phyloP scores from a whole-genome alignment of 192 early-diverging fungal species.

The Irineochytrium annulatum region DNA sequence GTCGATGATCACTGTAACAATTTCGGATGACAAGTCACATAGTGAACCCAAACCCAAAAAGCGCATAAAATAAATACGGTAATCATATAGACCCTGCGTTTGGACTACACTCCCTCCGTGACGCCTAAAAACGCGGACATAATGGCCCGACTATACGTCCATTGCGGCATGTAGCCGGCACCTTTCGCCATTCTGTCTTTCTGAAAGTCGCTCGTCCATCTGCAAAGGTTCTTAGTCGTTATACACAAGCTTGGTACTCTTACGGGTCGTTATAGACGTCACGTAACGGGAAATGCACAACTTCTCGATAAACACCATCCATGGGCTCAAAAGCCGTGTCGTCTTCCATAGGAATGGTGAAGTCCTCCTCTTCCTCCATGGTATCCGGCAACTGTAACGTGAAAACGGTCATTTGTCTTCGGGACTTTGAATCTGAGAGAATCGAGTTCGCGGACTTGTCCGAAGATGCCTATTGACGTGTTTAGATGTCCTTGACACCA shows the following conservation, averaged over 20 bases:
- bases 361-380: constrained; percentile 17
- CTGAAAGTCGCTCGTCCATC: constrained; percentile 14
- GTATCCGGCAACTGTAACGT: constrained; percentile 2
- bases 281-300: constrained; percentile 22
- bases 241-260: not conserved
- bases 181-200: constrained; percentile 3
- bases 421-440: constrained; percentile 17
- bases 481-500: not conserved
- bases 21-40: no score
- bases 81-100: no score
- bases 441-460: constrained; percentile 23
- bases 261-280: constrained; percentile 52
- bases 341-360: not conserved
- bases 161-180: constrained; percentile 10
- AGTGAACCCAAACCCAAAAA: no score
- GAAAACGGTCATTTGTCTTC: constrained; percentile 1
- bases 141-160: constrained; percentile 17
- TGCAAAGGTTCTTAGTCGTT: not conserved
- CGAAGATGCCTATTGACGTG: constrained; percentile 24
- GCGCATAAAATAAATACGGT: no score
- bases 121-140: constrained; percentile 16
- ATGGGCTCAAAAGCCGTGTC: constrained; percentile 48
- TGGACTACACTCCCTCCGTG: constrained; percentile 6
- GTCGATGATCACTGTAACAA: no score
- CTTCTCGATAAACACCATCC: constrained; percentile 42